Conservation (phyloP, 805 yeast genomes). For the Nakazawaea wyomingensis region DNA sequence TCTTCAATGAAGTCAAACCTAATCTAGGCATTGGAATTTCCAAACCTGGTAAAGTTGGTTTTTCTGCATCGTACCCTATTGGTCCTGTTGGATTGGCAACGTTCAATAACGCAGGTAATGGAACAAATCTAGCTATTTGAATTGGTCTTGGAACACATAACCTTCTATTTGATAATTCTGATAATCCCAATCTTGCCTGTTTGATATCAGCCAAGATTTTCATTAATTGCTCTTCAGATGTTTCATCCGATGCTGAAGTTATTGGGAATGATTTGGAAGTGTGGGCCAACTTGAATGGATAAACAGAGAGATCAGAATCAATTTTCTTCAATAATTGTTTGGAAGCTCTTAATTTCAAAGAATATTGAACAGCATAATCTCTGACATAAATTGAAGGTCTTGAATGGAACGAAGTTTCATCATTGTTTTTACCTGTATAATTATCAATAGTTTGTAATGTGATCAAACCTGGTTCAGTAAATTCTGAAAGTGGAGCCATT, state of each 20-base stretch:
- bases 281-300: constrained; percentile 84
- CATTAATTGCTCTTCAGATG: constrained; percentile 35
- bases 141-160: constrained; percentile 72
- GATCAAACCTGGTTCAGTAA: constrained; percentile 57
- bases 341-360: constrained; percentile 68
- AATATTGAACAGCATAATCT: constrained; percentile 72
- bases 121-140: constrained; percentile 65
- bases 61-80: constrained; percentile 60
- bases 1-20: constrained; percentile 64
- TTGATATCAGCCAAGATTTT: constrained; percentile 50
- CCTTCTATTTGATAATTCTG: constrained; percentile 76
- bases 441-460: constrained; percentile 65
- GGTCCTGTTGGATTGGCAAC: constrained; percentile 63
- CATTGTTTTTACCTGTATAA: constrained; percentile 56
- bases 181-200: constrained; percentile 66
- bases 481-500: constrained; percentile 61
- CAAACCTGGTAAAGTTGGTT: constrained; percentile 63
- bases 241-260: constrained; percentile 28
- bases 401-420: constrained; percentile 44
- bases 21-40: constrained; percentile 72
- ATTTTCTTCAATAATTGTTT: constrained; percentile 64
- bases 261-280: constrained; percentile 61
- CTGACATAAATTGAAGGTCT: constrained; percentile 74
- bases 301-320: constrained; percentile 76
- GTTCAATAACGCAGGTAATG: constrained; percentile 59